Conservation (phyloP, 495 filamentous ascomycete species). For the Aspergillus conjunctus region DNA sequence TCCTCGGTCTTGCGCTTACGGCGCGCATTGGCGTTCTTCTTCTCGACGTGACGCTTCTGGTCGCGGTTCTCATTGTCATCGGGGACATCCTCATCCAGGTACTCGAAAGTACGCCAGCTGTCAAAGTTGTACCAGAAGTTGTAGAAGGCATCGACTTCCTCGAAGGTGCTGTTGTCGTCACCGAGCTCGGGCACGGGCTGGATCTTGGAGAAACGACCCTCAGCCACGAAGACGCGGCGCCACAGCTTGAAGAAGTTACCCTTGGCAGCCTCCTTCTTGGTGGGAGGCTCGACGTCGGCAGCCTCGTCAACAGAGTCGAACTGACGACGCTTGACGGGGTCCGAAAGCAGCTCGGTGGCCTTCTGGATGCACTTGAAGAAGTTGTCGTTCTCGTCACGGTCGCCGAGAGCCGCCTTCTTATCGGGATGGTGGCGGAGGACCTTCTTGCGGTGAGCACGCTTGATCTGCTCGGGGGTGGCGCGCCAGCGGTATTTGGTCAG, state of each 20-base stretch:
- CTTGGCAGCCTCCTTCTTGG: slow-evolving; percentile 82
- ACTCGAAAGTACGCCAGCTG: slow-evolving; percentile 96
- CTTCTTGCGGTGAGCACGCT: slow-evolving; percentile 98
- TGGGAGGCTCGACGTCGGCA: slow-evolving; percentile 86
- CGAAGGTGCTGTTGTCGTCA: slow-evolving; percentile 79
- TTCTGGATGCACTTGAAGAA: slow-evolving; percentile 99
- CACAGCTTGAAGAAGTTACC: slow-evolving; percentile 95
- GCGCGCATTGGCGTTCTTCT: slow-evolving; percentile 95
- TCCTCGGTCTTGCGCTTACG: slow-evolving; percentile 99
- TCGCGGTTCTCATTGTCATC: slow-evolving; percentile 98
- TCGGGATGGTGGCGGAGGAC: slow-evolving; percentile 97
- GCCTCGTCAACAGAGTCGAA: slow-evolving; percentile 95
- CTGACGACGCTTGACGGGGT: slow-evolving; percentile 90
- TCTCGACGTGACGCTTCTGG: slow-evolving; percentile 96
- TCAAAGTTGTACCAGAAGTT: slow-evolving; percentile 99
- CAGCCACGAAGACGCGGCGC: slow-evolving; percentile 81
- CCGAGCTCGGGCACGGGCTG: slow-evolving; percentile 85
- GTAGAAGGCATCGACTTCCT: slow-evolving; percentile 93
- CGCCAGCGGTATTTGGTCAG: slow-evolving; percentile 86
- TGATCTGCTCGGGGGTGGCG: slow-evolving; percentile 97
- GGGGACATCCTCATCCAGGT: slow-evolving; percentile 96
- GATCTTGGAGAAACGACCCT: slow-evolving; percentile 86
- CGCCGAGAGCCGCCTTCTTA: slow-evolving; percentile 87
- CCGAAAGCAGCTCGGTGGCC: slow-evolving; percentile 87
- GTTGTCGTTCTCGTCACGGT: slow-evolving; percentile 86